Percentiles rank a stretch among this genome's conserved stretches.
These are phyloP conservation scores for Arthonia radiata DNA, from an alignment of 495 filamentous ascomycete genomes.

Conservation along the genomic window DNA sequence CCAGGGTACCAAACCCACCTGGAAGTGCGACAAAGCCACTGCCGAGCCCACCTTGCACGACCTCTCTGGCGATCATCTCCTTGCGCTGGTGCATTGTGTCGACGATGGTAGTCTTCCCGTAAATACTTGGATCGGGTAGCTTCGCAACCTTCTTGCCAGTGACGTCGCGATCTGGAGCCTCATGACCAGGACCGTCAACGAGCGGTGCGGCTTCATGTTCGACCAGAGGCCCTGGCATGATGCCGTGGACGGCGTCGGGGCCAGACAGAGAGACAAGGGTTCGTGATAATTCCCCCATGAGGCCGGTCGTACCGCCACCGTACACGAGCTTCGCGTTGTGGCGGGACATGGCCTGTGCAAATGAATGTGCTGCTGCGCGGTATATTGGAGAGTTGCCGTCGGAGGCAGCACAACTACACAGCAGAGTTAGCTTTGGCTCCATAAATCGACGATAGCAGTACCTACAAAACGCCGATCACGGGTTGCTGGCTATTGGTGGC, in stretches of 20 bases:
- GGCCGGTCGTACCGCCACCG: slow-evolving; percentile 76
- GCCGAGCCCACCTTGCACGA: slow-evolving; percentile 54
- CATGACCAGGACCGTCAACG: slow-evolving; percentile 10
- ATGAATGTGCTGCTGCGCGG: slow-evolving; percentile 47
- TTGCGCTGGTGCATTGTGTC: slow-evolving; percentile 91
- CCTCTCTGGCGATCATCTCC: slow-evolving; percentile 68
- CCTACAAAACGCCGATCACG: slow-evolving; percentile 41
- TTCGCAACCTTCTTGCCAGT: slow-evolving; percentile 1
- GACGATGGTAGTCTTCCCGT: slow-evolving; percentile 67
- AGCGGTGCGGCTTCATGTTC: slow-evolving; percentile 34
- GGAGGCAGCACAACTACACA: slow-evolving; percentile 43
- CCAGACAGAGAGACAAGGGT: slow-evolving; percentile 73
- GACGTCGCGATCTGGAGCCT: slow-evolving; percentile 1
- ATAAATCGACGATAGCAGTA: slow-evolving; percentile 1
- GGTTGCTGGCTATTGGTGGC: slow-evolving; percentile 15
- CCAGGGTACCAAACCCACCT: slow-evolving; percentile 84
- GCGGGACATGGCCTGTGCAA: slow-evolving; percentile 47
- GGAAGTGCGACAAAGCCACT: slow-evolving; percentile 74
- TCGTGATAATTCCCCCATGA: slow-evolving; percentile 82
- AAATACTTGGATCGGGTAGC: slow-evolving; percentile 28
- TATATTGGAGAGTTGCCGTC: slow-evolving; percentile 43
- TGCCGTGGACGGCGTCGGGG: slow-evolving; percentile 63
- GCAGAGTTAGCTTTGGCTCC: too few relatives aligned
- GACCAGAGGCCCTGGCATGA: slow-evolving; percentile 74
- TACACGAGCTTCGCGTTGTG: slow-evolving; percentile 66